These are phyloP conservation scores for Lentithecium fluviatile DNA, from an alignment of 495 filamentous ascomycete species.

Conservation along the genomic window DNA sequence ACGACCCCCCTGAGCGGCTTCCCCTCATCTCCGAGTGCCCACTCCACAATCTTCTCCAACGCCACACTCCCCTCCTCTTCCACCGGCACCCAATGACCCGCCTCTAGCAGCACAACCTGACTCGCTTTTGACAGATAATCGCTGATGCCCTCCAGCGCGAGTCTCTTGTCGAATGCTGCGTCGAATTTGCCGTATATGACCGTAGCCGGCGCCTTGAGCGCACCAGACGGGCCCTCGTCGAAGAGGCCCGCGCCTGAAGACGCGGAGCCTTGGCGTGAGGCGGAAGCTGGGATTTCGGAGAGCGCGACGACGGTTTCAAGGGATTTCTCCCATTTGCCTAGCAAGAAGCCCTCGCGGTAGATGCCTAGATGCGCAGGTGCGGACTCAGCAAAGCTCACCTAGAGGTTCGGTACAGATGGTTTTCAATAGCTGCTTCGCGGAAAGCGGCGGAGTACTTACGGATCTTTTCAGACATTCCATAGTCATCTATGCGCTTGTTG, in stretches of 20 bases:
- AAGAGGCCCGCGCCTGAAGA: constrained; percentile 47
- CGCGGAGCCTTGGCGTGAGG: constrained; percentile 18
- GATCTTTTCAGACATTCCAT: constrained; percentile 45
- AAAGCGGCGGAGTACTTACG: neutral
- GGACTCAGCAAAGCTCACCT: too few relatives aligned
- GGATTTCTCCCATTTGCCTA: constrained; percentile 50
- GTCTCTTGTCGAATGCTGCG: constrained; percentile 34
- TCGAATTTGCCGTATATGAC: constrained; percentile 56
- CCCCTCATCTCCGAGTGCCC: constrained; percentile 32
- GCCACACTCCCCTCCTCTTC: constrained; percentile 26
- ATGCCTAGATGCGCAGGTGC: constrained; percentile 23
- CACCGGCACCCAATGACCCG: constrained; percentile 38
- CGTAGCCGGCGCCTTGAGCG: constrained; percentile 51
- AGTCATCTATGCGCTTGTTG: constrained; percentile 6
- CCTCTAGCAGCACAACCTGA: constrained; percentile 28
- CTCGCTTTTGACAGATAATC: constrained; percentile 36
- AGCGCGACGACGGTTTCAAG: constrained; percentile 49
- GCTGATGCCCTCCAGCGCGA: constrained; percentile 35
- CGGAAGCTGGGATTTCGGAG: constrained; percentile 41
- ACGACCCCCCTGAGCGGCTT: constrained; percentile 14
- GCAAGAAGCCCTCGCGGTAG: constrained; percentile 51
- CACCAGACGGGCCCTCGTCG: constrained; percentile 48
- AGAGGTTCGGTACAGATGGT: too few relatives aligned
- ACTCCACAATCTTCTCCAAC: constrained; percentile 22
- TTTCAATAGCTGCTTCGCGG: too few relatives aligned